Evolutionary conservation across 2,329 filamentous ascomycete genomes (phyloP).

Genomic region (Calonectria pteridis): DNA sequence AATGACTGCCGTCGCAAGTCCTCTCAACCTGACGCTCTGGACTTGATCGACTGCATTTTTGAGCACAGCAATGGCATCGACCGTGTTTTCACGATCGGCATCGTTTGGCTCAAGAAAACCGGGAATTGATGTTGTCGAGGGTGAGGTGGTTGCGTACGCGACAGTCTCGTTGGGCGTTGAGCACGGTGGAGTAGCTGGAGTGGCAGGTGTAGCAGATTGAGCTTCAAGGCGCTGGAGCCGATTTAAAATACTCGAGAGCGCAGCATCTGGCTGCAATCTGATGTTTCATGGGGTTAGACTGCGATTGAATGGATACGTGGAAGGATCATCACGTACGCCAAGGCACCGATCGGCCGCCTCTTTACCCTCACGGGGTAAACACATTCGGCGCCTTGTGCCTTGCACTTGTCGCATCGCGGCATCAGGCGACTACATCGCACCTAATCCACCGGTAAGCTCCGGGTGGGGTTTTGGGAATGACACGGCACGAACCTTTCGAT

Average conservation of each 20-base stretch:
- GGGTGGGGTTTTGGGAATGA: neutral
- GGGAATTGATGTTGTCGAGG: neutral
- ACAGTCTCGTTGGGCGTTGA: neutral
- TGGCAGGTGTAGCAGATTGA: neutral
- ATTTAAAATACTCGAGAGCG: neutral
- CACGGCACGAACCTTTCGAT: slow-evolving; percentile 10
- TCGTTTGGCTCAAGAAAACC: neutral
- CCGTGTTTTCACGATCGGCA: no score
- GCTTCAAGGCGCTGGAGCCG: neutral
- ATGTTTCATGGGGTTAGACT: neutral
- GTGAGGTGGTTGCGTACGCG: neutral
- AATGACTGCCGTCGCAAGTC: neutral
- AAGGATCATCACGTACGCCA: neutral
- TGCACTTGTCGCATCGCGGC: slow-evolving; percentile 2
- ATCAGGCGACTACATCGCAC: slow-evolving; percentile 3
- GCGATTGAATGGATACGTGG: neutral
- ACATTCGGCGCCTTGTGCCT: neutral
- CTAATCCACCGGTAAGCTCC: neutral
- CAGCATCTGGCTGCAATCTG: neutral
- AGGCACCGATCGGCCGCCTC: neutral
- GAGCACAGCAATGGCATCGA: neutral
- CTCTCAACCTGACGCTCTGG: neutral
- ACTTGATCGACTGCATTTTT: slow-evolving; percentile 6
- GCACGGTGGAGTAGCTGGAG: neutral
- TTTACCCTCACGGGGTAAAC: neutral